Evolutionary conservation across 345 rosid genomes (phyloP).

Genomic region (Luvunga scandens): DNA sequence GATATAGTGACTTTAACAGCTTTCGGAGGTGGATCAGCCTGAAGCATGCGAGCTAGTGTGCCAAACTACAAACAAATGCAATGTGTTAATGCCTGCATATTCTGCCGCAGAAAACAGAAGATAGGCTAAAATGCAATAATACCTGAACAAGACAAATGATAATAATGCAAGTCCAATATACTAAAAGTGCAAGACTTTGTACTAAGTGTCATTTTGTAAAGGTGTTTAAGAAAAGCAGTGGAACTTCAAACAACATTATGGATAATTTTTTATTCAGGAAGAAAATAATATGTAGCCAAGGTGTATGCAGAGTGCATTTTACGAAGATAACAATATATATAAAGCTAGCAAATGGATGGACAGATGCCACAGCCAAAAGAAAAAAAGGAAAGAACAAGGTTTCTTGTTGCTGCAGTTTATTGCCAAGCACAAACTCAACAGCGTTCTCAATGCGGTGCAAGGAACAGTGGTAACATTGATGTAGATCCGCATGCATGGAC

Average conservation of each 20-base stretch:
- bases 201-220: neutral
- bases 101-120: conserved; percentile 6
- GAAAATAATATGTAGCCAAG: neutral
- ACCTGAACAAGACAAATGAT: neutral
- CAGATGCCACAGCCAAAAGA: neutral
- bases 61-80: conserved; percentile 61
- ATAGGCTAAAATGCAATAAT: neutral
- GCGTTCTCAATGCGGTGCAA: neutral
- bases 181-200: neutral
- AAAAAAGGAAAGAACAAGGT: neutral
- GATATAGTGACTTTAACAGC: conserved; percentile 95
- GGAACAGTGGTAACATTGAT: neutral
- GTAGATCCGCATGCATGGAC: neutral
- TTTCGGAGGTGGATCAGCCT: conserved; percentile 98
- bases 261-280: neutral
- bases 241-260: neutral
- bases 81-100: conserved; percentile 9
- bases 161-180: neutral
- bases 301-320: neutral
- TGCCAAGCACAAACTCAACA: neutral
- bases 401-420: neutral
- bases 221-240: neutral
- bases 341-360: neutral
- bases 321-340: neutral
- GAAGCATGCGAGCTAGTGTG: conserved; percentile 94